A percentile compares a stretch with the other conserved stretches of the same genome.
phyloP scores from a whole-genome alignment of 2,329 filamentous ascomycete species.

The Sporothrix pseudoabietina region DNA sequence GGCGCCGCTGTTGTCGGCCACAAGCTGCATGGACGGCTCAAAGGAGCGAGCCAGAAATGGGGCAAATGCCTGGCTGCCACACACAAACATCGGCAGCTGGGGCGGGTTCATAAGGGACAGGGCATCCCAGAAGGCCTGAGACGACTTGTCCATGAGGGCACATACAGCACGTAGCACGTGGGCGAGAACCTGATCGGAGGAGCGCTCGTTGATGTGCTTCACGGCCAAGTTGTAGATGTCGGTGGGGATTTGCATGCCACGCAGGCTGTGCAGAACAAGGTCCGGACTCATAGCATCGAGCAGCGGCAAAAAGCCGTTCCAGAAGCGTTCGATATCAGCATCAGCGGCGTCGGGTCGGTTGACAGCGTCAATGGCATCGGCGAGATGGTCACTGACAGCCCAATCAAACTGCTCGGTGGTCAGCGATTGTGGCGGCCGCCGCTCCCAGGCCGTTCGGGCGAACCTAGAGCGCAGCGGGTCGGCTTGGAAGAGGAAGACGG shows the following conservation, averaged over 20 bases:
- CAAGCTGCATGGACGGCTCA: constrained; percentile 51
- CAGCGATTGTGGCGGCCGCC: constrained; percentile 62
- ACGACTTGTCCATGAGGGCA: constrained; percentile 71
- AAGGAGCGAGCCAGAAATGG: constrained; percentile 64
- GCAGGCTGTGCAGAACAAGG: constrained; percentile 75
- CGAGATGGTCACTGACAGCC: constrained; percentile 75
- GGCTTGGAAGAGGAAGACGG: constrained; percentile 78
- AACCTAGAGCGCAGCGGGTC: constrained; percentile 66
- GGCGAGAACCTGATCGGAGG: constrained; percentile 61
- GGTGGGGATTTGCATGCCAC: constrained; percentile 75
- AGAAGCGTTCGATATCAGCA: constrained; percentile 68
- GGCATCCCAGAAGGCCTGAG: constrained; percentile 84
- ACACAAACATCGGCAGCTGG: constrained; percentile 80
- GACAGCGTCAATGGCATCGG: constrained; percentile 65
- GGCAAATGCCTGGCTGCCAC: constrained; percentile 68
- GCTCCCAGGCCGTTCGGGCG: constrained; percentile 69
- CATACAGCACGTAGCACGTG: constrained; percentile 71
- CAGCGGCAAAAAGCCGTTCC: constrained; percentile 75
- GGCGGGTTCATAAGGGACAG: constrained; percentile 79
- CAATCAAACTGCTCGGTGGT: constrained; percentile 80
- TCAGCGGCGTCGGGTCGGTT: constrained; percentile 51
- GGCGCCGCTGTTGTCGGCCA: constrained; percentile 16
- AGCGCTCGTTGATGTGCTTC: constrained; percentile 52
- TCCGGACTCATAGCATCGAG: constrained; percentile 72
- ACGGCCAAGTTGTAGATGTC: constrained; percentile 67